These are phyloP conservation scores for Ulmus americana DNA, from an alignment of 331 rosid genomes.

Conservation along the genomic window DNA sequence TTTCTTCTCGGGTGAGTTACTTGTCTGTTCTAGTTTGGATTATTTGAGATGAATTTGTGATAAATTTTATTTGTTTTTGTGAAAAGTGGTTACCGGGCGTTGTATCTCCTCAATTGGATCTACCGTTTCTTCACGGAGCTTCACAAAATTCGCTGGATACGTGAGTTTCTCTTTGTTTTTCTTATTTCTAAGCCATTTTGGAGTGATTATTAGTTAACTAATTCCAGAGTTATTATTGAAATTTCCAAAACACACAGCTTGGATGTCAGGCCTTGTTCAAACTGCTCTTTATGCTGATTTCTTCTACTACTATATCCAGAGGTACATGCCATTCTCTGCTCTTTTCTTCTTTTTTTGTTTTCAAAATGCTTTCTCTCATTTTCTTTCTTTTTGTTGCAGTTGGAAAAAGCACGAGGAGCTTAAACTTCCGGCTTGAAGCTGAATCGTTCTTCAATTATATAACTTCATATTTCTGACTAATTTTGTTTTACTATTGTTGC, in stretches of 20 bases:
- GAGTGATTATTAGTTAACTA: neutral
- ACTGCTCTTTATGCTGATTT: conserved; percentile 41
- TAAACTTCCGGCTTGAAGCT: conserved; percentile 29
- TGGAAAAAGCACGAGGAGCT: conserved; percentile 35
- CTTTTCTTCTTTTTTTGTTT: neutral
- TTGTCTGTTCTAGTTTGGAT: too few species aligned
- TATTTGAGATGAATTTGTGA: neutral
- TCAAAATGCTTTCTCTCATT: neutral
- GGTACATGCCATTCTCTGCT: conserved; percentile 17
- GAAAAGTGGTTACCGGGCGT: conserved; percentile 29
- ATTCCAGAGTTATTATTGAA: neutral
- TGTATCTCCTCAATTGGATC: conserved; percentile 31
- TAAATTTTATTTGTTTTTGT: neutral
- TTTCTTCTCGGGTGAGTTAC: conserved; percentile 31
- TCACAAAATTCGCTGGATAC: conserved; percentile 30
- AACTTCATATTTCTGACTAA: too few species aligned
- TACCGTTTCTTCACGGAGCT: conserved; percentile 32
- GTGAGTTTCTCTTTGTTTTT: conserved; percentile 12
- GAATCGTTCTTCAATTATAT: neutral
- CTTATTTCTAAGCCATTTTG: neutral
- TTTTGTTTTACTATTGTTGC: too few species aligned
- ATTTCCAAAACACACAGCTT: conserved; percentile 29
- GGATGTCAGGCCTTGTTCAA: conserved; percentile 41
- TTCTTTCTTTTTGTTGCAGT: conserved; percentile 17
- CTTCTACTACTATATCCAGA: conserved; percentile 33